Base-by-base conservation (phyloP, 257 asterid species). In the Scutellaria minor region DNA sequence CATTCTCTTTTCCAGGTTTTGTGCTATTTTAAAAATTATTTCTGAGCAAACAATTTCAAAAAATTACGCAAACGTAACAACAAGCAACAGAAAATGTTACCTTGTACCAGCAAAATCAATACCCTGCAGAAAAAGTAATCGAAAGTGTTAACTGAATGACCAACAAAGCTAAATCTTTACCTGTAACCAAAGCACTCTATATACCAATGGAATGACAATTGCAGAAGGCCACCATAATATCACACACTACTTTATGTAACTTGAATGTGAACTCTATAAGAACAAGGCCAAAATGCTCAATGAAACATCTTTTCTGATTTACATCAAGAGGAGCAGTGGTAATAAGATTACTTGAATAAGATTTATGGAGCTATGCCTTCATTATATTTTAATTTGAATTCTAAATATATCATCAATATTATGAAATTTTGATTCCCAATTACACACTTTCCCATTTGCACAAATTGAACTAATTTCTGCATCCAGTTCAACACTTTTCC, bases 41-140 rank as follows among this genome's bases (percentile, higher is more conserved):
- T n/a, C n/a, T n/a, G 18, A 18, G 18, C 11, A 39, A 51, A 47
- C n/a, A 48, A 37, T n/a, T 18, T 44, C 66, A 7, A 52, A 12
- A 27, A 31, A 7, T 67, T 31, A 52, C n/a, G 56, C 18, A 64
- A 54, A 42, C 51, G 24, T 22, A 54, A 44, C 44, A 64, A 50
- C 65, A 64, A 65, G 56, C 3, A 31, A 84, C 18, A 52, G 39
- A 62, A 59, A 69, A 66, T 13, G 27, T 76, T 84, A 89, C 93
- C 91, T 87, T 54, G 84, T 79, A 14, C 75, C 78, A 53, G 74
- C 72, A 63, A 67, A 13, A 66, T 78, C 85, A 40, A 60, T 73
- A 56, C 78, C 91, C 96, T 89, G 88, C 14, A 31, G 63, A 47
- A 67, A 68, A 65, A 75, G 59, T 45, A 71, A 0, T 64, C 39